Percentiles rank a stretch among this genome's conserved stretches.
These are phyloP conservation scores for Fistulina hepatica DNA, from an alignment of 1,284 basidiomycete genomes.

Conservation along the genomic window DNA sequence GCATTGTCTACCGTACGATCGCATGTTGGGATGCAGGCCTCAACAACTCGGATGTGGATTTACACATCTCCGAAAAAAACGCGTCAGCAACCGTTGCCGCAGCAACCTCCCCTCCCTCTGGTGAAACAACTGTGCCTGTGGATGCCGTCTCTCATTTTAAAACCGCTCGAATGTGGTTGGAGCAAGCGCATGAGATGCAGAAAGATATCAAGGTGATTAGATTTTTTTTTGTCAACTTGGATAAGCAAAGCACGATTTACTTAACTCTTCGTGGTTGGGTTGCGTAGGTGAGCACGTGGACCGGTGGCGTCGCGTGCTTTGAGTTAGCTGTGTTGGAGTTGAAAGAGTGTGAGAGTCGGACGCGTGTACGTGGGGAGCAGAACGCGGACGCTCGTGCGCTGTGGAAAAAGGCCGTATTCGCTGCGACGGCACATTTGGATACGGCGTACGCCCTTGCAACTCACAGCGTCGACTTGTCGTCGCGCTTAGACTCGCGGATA, in stretches of 20 bases:
- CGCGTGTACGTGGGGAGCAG: constrained; percentile 8
- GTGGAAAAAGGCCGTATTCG: constrained; percentile 41
- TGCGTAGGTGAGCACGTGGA: constrained; percentile 42
- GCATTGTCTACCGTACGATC: constrained; percentile 48
- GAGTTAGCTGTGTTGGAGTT: constrained; percentile 59
- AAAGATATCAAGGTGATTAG: constrained; percentile 28
- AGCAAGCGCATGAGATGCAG: constrained; percentile 37
- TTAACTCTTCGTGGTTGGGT: too few relatives aligned
- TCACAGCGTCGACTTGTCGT: constrained; percentile 49
- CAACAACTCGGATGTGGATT: too few relatives aligned
- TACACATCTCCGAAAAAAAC: too few relatives aligned
- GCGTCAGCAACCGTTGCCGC: too few relatives aligned
- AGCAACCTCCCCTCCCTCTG: too few relatives aligned
- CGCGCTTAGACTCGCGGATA: constrained; percentile 56
- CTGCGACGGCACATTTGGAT: constrained; percentile 40
- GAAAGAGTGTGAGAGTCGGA: constrained; percentile 32
- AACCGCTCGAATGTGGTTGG: too few relatives aligned
- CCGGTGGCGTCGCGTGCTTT: constrained; percentile 51
- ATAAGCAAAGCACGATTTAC: too few relatives aligned
- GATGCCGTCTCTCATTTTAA: too few relatives aligned
- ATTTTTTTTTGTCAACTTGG: too few relatives aligned
- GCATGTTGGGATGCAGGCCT: too few relatives aligned
- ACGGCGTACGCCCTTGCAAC: constrained; percentile 35
- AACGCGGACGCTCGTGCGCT: constrained; percentile 15
- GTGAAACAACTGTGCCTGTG: too few relatives aligned